Evolutionary conservation across 129 eudicot species (phyloP).

Genomic region (Saussurea involucrata): DNA sequence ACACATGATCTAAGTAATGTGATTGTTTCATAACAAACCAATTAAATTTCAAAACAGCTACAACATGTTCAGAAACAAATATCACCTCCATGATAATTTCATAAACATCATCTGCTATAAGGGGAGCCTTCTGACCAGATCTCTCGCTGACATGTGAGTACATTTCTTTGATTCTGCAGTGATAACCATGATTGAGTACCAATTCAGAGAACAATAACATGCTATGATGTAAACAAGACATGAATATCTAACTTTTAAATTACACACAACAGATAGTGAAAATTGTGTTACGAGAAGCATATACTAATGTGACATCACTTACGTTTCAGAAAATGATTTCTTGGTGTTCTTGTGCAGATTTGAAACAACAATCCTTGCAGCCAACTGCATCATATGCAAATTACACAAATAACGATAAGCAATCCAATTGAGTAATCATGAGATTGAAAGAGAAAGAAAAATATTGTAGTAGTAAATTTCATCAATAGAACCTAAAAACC

Average conservation of each 20-base stretch:
- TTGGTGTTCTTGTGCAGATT: conserved; percentile 92
- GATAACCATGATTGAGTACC: not conserved
- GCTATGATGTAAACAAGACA: not conserved
- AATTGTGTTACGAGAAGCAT: not conserved
- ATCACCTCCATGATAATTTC: conserved; percentile 84
- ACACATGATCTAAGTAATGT: not conserved
- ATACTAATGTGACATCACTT: conserved; percentile 17
- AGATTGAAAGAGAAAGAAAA: not conserved
- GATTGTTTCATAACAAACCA: not conserved
- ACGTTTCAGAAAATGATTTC: conserved; percentile 94
- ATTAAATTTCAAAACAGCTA: not conserved
- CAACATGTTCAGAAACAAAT: not conserved
- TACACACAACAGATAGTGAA: not conserved
- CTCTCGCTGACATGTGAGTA: conserved; percentile 66
- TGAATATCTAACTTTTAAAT: not conserved
- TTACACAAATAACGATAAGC: not conserved
- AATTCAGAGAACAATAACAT: not conserved
- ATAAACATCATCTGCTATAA: conserved; percentile 89
- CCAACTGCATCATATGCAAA: conserved; percentile 48
- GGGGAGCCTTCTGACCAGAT: conserved; percentile 77
- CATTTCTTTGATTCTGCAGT: conserved; percentile 77
- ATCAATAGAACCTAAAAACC: not conserved
- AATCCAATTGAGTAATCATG: not conserved
- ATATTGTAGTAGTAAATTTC: not conserved
- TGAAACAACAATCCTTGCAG: conserved; percentile 96